phyloP scores from a whole-genome alignment of 306 rosid genomes.

The Crataegus laevigata region DNA sequence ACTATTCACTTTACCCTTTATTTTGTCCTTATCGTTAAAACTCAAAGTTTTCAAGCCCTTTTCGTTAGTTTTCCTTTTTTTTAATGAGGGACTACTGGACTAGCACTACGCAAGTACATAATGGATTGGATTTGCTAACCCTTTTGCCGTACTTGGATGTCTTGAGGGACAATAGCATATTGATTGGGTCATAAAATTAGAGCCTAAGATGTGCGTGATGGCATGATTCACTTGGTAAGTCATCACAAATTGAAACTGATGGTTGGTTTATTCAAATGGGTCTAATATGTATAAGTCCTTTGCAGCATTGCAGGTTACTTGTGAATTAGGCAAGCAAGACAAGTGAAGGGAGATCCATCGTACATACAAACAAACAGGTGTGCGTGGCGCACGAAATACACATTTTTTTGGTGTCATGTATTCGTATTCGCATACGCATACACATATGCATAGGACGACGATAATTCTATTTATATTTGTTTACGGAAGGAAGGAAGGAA shows the following conservation, averaged over 20 bases:
- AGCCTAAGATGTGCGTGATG: background rate
- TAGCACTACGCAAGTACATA: no score
- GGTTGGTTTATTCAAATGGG: no score
- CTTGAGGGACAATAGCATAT: background rate
- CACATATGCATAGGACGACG: background rate
- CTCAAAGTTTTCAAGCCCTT: no score
- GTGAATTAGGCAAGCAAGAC: background rate
- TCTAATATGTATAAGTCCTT: no score
- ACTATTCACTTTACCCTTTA: no score
- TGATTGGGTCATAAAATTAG: background rate
- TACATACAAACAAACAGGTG: no score
- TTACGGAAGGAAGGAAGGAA: background rate
- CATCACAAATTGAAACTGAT: background rate
- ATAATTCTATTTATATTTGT: background rate
- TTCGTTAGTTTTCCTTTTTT: no score
- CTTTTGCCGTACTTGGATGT: no score
- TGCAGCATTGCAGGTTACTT: background rate
- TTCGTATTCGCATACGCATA: background rate
- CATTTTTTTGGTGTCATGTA: background rate
- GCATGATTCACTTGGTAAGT: conserved; percentile 11
- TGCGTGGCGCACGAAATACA: background rate
- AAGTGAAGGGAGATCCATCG: no score
- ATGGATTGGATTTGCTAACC: no score
- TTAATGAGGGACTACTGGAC: background rate
- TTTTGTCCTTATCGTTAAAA: no score